Evolutionary conservation across 1,139 yeast species (phyloP).

Genomic region (Pichia sp.): DNA sequence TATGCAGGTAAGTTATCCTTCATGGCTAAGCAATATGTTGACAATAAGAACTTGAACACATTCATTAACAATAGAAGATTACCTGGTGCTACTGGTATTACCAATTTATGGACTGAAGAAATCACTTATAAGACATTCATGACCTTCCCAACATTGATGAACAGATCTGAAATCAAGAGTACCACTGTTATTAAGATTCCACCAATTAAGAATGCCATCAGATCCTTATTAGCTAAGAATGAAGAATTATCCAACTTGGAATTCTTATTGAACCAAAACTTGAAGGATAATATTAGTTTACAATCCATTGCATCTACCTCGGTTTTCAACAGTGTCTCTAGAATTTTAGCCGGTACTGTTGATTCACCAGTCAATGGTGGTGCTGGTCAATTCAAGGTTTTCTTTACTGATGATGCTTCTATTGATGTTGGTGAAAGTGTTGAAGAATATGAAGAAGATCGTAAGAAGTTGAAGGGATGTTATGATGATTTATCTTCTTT

Average conservation of each 20-base stretch:
- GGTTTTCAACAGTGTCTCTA: slow-evolving; percentile 64
- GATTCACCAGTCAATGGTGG: slow-evolving; percentile 96
- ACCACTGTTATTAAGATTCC: slow-evolving; percentile 60
- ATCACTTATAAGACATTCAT: slow-evolving; percentile 72
- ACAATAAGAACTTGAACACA: slow-evolving; percentile 66
- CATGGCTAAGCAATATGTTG: slow-evolving; percentile 67
- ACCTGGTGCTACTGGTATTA: slow-evolving; percentile 72
- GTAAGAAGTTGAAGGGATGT: slow-evolving; percentile 53
- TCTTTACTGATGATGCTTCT: slow-evolving; percentile 43
- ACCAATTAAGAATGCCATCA: slow-evolving; percentile 83
- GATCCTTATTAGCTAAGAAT: slow-evolving; percentile 64
- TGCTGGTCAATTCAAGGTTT: slow-evolving; percentile 76
- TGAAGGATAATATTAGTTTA: slow-evolving; percentile 44
- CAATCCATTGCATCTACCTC: slow-evolving; percentile 36
- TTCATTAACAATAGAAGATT: slow-evolving; percentile 70
- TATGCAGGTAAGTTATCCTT: slow-evolving; percentile 41
- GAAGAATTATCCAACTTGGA: slow-evolving; percentile 72
- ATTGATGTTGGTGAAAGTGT: slow-evolving; percentile 19
- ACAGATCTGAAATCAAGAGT: slow-evolving; percentile 68
- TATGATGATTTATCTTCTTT: slow-evolving; percentile 70
- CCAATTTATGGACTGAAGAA: slow-evolving; percentile 88
- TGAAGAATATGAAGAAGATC: slow-evolving; percentile 42
- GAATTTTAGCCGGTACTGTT: slow-evolving; percentile 83
- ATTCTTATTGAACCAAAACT: slow-evolving; percentile 49
- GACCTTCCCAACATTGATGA: slow-evolving; percentile 87